Evolutionary conservation across 2,329 filamentous ascomycete genomes (phyloP).

Genomic region (Boeremia exigua): DNA sequence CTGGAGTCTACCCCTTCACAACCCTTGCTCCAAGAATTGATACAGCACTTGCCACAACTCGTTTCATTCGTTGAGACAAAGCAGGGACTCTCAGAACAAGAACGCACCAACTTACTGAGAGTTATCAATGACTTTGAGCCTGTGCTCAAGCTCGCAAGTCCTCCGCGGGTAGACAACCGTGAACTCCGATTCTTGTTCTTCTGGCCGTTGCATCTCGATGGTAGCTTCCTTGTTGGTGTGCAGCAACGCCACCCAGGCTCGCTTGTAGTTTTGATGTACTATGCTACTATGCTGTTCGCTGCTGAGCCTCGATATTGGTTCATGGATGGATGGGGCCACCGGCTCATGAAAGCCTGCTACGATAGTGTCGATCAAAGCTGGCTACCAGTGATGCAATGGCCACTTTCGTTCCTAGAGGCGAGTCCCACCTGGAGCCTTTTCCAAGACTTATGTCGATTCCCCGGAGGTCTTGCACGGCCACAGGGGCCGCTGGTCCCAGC

Average conservation of each 20-base stretch:
- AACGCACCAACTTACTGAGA: slow-evolving; percentile 23
- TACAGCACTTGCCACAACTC: slow-evolving; percentile 29
- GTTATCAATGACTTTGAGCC: slow-evolving; percentile 29
- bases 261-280: slow-evolving; percentile 49
- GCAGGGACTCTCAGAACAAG: slow-evolving; percentile 23
- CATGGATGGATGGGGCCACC: slow-evolving; percentile 45
- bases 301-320: slow-evolving; percentile 49
- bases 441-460: background rate
- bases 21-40: slow-evolving; percentile 35
- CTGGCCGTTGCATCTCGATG: slow-evolving; percentile 48
- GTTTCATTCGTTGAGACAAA: slow-evolving; percentile 29
- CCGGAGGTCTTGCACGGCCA: background rate
- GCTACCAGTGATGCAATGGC: slow-evolving; percentile 36
- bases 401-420: slow-evolving; percentile 25
- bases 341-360: slow-evolving; percentile 32
- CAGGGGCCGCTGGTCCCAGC: background rate
- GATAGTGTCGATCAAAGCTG: slow-evolving; percentile 34
- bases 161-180: slow-evolving; percentile 38
- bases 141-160: slow-evolving; percentile 28
- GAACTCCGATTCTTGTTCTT: slow-evolving; percentile 44
- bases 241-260: slow-evolving; percentile 42
- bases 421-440: slow-evolving; percentile 14
- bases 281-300: slow-evolving; percentile 43
- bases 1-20: slow-evolving; percentile 30
- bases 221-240: slow-evolving; percentile 41